Conservation (phyloP, 176 grass and related monocot species). For the Saccharum spontaneum region DNA sequence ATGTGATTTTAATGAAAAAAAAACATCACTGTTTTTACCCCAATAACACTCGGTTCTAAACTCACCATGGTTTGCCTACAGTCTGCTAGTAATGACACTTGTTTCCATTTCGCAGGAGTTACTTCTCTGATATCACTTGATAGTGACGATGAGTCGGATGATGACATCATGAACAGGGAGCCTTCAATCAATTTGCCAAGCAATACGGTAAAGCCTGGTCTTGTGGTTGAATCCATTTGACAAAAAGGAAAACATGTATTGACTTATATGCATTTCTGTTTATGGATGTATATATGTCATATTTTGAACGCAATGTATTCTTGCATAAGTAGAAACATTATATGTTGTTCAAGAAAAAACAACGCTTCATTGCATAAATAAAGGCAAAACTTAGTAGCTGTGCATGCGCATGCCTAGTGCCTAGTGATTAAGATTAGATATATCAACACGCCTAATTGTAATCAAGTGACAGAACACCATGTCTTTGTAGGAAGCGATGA, state of each 20-base stretch:
- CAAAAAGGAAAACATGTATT: not conserved
- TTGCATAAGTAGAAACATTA: not conserved
- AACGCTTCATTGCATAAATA: not conserved
- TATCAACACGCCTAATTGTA: not conserved
- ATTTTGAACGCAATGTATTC: not conserved
- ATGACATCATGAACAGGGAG: slow-evolving; percentile 1
- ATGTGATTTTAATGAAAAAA: not conserved
- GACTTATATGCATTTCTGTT: not conserved
- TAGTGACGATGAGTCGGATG: slow-evolving; percentile 51
- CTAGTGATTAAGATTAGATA: not conserved
- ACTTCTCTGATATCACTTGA: slow-evolving; percentile 54
- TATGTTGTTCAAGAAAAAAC: not conserved
- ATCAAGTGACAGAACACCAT: not conserved
- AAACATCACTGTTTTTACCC: not conserved
- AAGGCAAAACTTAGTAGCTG: not conserved
- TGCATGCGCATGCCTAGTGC: not conserved
- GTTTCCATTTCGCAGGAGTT: slow-evolving; percentile 33
- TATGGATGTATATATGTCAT: not conserved
- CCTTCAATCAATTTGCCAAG: not conserved
- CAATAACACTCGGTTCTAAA: not conserved
- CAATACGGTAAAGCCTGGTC: not conserved
- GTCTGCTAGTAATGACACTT: not conserved
- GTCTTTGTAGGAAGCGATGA: slow-evolving; percentile 23
- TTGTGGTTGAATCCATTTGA: not conserved
- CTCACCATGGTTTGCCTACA: not conserved